Percentiles rank a stretch among this genome's conserved stretches.
Conservation (phyloP, 2,329 filamentous ascomycete species). For the Calonectria fujianensis region DNA sequence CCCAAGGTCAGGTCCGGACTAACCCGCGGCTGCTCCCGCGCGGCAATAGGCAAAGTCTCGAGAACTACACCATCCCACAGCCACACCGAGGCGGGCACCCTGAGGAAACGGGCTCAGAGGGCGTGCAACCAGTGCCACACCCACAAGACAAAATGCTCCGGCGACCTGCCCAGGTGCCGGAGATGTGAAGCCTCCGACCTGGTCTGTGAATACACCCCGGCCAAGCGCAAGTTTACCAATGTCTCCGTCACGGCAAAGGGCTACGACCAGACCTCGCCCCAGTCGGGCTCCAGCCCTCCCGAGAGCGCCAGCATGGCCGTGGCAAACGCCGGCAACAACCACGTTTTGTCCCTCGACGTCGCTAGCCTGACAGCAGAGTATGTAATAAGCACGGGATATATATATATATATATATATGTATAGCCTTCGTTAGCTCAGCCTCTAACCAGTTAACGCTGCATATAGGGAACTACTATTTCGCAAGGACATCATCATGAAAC, state of each 20-base stretch:
- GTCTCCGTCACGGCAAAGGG: slow-evolving; percentile 52
- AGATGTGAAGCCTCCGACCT: slow-evolving; percentile 60
- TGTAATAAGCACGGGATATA: slow-evolving; percentile 26
- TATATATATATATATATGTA: not conserved
- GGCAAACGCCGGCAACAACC: slow-evolving; percentile 40
- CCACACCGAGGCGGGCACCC: slow-evolving; percentile 65
- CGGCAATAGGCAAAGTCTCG: slow-evolving; percentile 56
- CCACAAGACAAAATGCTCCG: slow-evolving; percentile 67
- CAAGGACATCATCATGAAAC: slow-evolving; percentile 60
- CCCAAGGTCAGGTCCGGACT: slow-evolving; percentile 7
- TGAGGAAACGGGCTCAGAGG: slow-evolving; percentile 64
- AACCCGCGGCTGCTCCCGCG: slow-evolving; percentile 14
- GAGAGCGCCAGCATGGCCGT: slow-evolving; percentile 47
- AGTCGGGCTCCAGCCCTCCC: slow-evolving; percentile 40
- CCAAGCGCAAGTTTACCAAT: slow-evolving; percentile 62
- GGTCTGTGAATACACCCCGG: slow-evolving; percentile 63
- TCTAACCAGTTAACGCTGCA: slow-evolving; percentile 12
- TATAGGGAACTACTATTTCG: slow-evolving; percentile 59
- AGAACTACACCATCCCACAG: slow-evolving; percentile 63
- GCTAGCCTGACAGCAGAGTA: slow-evolving; percentile 56
- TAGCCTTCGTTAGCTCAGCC: not conserved
- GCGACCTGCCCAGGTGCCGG: slow-evolving; percentile 63
- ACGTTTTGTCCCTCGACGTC: slow-evolving; percentile 51
- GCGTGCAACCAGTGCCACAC: slow-evolving; percentile 65
- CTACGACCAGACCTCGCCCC: slow-evolving; percentile 30